Percentiles rank a stretch among this genome's conserved stretches.
phyloP scores from a whole-genome alignment of 1,284 basidiomycete genomes.

The Rhodofomes roseus region DNA sequence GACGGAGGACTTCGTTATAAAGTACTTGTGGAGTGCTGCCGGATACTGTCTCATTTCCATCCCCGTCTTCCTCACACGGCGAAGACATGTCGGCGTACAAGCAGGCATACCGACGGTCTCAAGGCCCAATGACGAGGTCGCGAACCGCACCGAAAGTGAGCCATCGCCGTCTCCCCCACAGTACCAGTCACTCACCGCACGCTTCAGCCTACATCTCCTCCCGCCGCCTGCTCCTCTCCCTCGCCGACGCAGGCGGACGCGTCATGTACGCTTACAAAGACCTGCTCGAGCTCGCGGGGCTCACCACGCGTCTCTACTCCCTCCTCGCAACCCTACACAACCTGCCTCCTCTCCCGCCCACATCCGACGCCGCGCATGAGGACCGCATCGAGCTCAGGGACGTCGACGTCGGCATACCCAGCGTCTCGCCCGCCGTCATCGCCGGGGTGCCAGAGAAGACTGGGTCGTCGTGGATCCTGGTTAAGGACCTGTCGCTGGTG shows the following conservation, averaged over 20 bases:
- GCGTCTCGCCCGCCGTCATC: slow-evolving; percentile 36
- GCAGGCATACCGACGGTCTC: slow-evolving; percentile 10
- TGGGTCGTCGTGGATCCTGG: slow-evolving; percentile 42
- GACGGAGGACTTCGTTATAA: slow-evolving; percentile 94
- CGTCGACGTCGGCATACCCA: slow-evolving; percentile 70
- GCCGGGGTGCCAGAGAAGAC: slow-evolving; percentile 32
- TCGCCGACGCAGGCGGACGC: slow-evolving; percentile 93
- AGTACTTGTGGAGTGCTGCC: slow-evolving; percentile 90
- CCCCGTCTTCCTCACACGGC: slow-evolving; percentile 71
- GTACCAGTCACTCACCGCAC: background rate
- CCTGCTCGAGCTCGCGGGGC: slow-evolving; percentile 88
- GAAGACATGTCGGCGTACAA: slow-evolving; percentile 42
- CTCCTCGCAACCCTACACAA: slow-evolving; percentile 85
- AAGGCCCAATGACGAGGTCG: slow-evolving; percentile 22
- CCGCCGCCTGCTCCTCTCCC: slow-evolving; percentile 85
- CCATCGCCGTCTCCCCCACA: slow-evolving; percentile 1
- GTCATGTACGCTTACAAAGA: slow-evolving; percentile 93
- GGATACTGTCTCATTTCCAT: slow-evolving; percentile 89
- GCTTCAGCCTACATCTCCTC: slow-evolving; percentile 92
- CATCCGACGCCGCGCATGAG: slow-evolving; percentile 30
- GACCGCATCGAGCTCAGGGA: slow-evolving; percentile 48
- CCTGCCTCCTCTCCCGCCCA: slow-evolving; percentile 47
- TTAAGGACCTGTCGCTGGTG: slow-evolving; percentile 70
- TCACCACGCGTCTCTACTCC: slow-evolving; percentile 87
- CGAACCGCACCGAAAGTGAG: slow-evolving; percentile 42